Evolutionary conservation across 2,329 filamentous ascomycete species (phyloP), one percentile per base, ranked within the genome.

Genomic region (Botrytis galanthina): DNA sequence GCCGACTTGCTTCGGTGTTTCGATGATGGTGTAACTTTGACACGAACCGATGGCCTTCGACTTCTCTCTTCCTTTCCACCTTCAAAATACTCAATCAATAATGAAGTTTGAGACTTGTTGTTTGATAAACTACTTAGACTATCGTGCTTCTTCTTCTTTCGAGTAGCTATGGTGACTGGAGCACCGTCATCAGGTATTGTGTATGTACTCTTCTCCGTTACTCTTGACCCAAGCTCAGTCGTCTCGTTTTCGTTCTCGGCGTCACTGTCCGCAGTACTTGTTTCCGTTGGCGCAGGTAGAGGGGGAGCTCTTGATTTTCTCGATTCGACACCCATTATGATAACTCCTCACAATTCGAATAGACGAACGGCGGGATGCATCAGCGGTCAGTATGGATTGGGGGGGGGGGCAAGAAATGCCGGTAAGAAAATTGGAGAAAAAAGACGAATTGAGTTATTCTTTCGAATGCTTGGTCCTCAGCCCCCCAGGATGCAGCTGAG

Each of bases 91-190:
- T 93, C 91, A 78, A 93, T 93, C 78, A 93, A 84, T 79, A 93
- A 85, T 75, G 90, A 92, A 63, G 91, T 92, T 82, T 93, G 91
- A 74, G 90, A 92, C 77, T 87, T 80, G 83, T 81, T 80, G 84
- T 83, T 81, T 83, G 86, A 83, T 73, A 88, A 86, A 84, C 76
- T 82, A 76, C 84, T 87, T 75, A 81, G 80, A 57, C 81, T 83
- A 75, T 84, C 81, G 76, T 86, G 84, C 37, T 68, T 35, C 81
- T 87, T 89, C 81, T 89, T 91, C 78, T 88, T 87, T 74, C 88
- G 89, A 62, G 95, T 97, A 81, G 92, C 91, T 82, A 99, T 97
- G 75, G 94, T 98, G 80, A 99, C 91, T 60, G 95, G 94, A 71
- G 93, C 95, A 81, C 93, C 93, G 89, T 96, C 93, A 80, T 94